phyloP scores from a whole-genome alignment of 257 asterid genomes.

The Knoxia roxburghii region DNA sequence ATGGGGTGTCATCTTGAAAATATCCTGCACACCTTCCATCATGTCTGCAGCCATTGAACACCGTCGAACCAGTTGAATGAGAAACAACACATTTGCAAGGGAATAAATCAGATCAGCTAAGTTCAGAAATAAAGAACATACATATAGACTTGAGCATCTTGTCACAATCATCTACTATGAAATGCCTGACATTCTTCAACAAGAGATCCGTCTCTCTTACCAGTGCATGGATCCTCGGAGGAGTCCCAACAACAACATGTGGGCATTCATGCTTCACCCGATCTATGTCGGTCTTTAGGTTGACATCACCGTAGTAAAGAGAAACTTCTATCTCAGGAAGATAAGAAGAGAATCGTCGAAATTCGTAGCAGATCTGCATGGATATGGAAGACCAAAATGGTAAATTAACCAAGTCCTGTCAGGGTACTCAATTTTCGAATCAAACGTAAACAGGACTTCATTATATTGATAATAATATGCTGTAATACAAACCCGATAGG shows the following conservation, averaged over 20 bases:
- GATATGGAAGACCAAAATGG: slow-evolving; percentile 9
- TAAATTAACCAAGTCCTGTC: no score
- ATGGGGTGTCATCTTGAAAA: slow-evolving; percentile 90
- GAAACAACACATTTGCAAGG: not conserved
- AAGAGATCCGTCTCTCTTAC: slow-evolving; percentile 77
- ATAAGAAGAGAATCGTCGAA: slow-evolving; percentile 83
- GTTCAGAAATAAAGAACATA: slow-evolving; percentile 21
- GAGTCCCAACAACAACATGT: slow-evolving; percentile 86
- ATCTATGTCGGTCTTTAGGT: slow-evolving; percentile 71
- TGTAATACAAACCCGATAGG: slow-evolving; percentile 56
- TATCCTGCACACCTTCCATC: slow-evolving; percentile 91
- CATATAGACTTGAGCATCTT: slow-evolving; percentile 94
- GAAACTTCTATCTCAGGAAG: slow-evolving; percentile 70
- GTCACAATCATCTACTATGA: slow-evolving; percentile 85
- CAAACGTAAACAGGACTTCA: not conserved
- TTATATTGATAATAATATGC: not conserved
- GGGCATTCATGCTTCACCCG: slow-evolving; percentile 89
- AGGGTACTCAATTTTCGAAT: not conserved
- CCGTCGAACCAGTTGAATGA: slow-evolving; percentile 8
- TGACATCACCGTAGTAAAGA: slow-evolving; percentile 82
- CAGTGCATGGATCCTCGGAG: slow-evolving; percentile 75
- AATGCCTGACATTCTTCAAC: slow-evolving; percentile 79
- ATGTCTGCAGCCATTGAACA: slow-evolving; percentile 41
- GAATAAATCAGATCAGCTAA: not conserved
- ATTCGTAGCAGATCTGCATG: slow-evolving; percentile 79